Conservation (phyloP, 495 filamentous ascomycete species). For the Aspergillus mulundensis region DNA sequence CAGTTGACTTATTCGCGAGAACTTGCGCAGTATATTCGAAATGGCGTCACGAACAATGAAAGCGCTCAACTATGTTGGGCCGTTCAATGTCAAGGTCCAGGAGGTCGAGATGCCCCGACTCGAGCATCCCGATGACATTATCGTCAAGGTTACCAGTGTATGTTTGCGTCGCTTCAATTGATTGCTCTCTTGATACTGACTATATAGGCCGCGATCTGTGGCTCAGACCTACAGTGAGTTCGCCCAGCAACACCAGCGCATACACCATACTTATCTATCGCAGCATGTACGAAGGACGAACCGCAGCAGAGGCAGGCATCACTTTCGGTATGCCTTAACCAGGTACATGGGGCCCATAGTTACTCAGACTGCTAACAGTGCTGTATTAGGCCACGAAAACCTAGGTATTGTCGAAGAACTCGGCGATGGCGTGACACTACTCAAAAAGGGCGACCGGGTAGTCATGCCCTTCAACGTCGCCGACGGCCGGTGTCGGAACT, state of each 20-base stretch:
- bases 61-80: constrained; percentile 52
- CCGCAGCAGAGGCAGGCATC: constrained; percentile 48
- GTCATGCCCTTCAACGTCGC: constrained; percentile 59
- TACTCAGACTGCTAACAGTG: too few species aligned
- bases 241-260: not conserved
- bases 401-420: constrained; percentile 48
- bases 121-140: constrained; percentile 50
- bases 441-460: constrained; percentile 51
- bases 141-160: constrained; percentile 55
- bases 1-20: not conserved
- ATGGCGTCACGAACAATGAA: constrained; percentile 41
- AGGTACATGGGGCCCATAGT: too few species aligned
- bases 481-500: constrained; percentile 55
- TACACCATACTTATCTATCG: constrained; percentile 13
- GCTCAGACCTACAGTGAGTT: constrained; percentile 38
- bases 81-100: constrained; percentile 47
- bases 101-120: constrained; percentile 48
- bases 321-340: constrained; percentile 38
- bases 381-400: constrained; percentile 57
- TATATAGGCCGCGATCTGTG: constrained; percentile 47
- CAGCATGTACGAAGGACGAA: constrained; percentile 52
- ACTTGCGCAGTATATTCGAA: not conserved
- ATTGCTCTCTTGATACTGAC: constrained; percentile 11
- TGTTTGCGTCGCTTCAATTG: constrained; percentile 23
- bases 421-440: constrained; percentile 43